phyloP scores from a whole-genome alignment of 1,284 basidiomycete genomes.

The Cryptococcus depauperatus region DNA sequence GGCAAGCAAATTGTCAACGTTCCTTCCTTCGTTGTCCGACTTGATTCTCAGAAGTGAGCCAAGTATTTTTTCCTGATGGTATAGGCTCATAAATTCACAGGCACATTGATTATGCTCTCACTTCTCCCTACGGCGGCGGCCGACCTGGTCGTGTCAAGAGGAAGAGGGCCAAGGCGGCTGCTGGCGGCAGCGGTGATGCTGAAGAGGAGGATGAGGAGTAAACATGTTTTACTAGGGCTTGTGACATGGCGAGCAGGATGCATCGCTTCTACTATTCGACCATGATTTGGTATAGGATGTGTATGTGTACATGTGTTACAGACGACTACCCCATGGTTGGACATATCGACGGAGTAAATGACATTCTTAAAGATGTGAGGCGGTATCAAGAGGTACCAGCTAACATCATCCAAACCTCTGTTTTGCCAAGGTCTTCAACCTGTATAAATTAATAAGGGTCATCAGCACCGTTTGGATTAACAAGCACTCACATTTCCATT shows the following conservation, averaged over 20 bases:
- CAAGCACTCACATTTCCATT: conserved; percentile 41
- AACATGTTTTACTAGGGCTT: conserved; percentile 10
- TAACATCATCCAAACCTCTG: conserved; percentile 30
- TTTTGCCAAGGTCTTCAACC: conserved; percentile 38
- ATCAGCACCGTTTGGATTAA: background rate
- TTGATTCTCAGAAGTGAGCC: conserved; percentile 76
- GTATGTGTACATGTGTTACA: background rate
- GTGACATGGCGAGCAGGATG: conserved; percentile 10
- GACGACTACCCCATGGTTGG: background rate
- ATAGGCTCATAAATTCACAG: conserved; percentile 12
- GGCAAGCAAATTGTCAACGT: conserved; percentile 99
- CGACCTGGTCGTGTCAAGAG: conserved; percentile 97
- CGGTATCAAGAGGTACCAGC: too few species aligned
- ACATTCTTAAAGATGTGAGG: too few species aligned
- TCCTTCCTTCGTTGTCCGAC: conserved; percentile 96
- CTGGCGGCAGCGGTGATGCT: conserved; percentile 81
- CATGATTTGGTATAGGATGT: background rate
- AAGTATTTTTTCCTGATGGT: background rate
- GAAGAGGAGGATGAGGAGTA: conserved; percentile 73
- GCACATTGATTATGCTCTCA: conserved; percentile 98
- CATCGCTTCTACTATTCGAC: conserved; percentile 10
- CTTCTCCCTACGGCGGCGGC: conserved; percentile 94
- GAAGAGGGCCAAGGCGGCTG: conserved; percentile 91
- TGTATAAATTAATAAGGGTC: conserved; percentile 9
- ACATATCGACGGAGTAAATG: too few species aligned